Evolutionary conservation across 345 rosid genomes (phyloP), one percentile per base, ranked within the genome.

Genomic region (Anacardium occidentale): DNA sequence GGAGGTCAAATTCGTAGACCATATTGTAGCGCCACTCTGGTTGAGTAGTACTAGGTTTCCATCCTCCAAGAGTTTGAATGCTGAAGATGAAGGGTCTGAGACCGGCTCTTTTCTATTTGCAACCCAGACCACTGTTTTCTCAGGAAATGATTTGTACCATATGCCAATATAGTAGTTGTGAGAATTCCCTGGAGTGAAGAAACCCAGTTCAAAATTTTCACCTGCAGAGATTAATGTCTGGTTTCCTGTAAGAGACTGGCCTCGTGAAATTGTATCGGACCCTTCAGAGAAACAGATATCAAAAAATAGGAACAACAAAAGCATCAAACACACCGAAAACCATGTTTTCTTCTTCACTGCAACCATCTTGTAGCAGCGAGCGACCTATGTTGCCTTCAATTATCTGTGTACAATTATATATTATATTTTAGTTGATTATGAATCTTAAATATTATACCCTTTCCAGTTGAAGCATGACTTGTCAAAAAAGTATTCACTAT

Each of bases 151-250:
- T 13, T 71, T 74, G 61, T 71, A 81, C 77, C 79, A 81, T 13
- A 81, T 81, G 29, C 81, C 78, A 18, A 81, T 42, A 13, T 77
- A 81, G 20, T 66, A 47, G 40, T 68, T 75, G 14, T 21, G 62
- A 34, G 78, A 50, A 42, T 62, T 66, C 29, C 80, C 79, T 44
- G 73, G 79, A 50, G 21, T 75, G 73, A 81, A 75, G 68, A 75
- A 81, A 42, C 84, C 84, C 20, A 81, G 73, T 11, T 32, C 57
- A 62, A 78, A 78, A 2, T 0, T 25, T 5, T 71, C 69, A 7
- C n/a, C 29, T 0, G 60, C 44, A 17, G 83, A 79, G 21, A 64
- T 68, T 32, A 79, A 42, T 12, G 70, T 80, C 47, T 78, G 73
- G 60, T 68, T 44, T 7, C 76, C 84, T 2, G 72, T 64, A 5